A percentile compares a stretch with the other conserved stretches of the same genome.
phyloP scores from a whole-genome alignment of 1,139 yeast species.

The Protomyces pachydermus region DNA sequence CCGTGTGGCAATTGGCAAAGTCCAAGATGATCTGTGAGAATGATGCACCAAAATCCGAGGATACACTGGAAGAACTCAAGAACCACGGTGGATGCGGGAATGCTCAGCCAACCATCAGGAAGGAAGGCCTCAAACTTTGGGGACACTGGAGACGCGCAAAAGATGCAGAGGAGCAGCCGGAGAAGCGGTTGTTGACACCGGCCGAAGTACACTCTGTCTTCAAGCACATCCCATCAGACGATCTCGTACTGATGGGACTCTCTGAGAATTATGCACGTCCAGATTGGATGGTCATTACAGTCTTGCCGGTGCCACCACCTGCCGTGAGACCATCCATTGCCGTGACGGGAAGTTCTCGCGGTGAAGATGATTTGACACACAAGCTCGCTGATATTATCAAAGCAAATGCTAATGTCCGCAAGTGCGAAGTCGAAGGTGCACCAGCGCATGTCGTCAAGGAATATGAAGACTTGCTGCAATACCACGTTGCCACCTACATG shows the following conservation, averaged over 20 bases:
- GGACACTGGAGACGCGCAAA: conserved; percentile 97
- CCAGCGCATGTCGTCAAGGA: conserved; percentile 98
- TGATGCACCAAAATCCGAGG: conserved; percentile 52
- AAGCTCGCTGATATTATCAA: conserved; percentile 94
- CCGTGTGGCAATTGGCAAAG: conserved; percentile 90
- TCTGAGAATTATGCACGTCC: conserved; percentile 97
- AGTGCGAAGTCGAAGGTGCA: conserved; percentile 96
- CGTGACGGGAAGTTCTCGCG: conserved; percentile 96
- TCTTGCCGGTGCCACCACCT: conserved; percentile 99
- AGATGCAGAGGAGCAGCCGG: conserved; percentile 72
- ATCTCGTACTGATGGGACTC: conserved; percentile 76
- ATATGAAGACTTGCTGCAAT: conserved; percentile 89
- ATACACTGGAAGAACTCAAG: conserved; percentile 37
- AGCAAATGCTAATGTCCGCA: conserved; percentile 92
- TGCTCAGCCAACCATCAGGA: conserved; percentile 89
- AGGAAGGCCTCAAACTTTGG: conserved; percentile 91
- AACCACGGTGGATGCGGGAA: conserved; percentile 98
- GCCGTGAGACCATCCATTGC: conserved; percentile 99
- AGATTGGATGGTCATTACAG: conserved; percentile 96
- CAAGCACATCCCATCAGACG: conserved; percentile 83
- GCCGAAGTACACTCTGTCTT: conserved; percentile 85
- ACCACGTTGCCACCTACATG: conserved; percentile 99
- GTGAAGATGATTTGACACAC: conserved; percentile 98
- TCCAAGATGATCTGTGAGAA: conserved; percentile 94
- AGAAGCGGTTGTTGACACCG: conserved; percentile 81